Conservation (phyloP, 306 rosid species). For the Dicorynia guianensis region DNA sequence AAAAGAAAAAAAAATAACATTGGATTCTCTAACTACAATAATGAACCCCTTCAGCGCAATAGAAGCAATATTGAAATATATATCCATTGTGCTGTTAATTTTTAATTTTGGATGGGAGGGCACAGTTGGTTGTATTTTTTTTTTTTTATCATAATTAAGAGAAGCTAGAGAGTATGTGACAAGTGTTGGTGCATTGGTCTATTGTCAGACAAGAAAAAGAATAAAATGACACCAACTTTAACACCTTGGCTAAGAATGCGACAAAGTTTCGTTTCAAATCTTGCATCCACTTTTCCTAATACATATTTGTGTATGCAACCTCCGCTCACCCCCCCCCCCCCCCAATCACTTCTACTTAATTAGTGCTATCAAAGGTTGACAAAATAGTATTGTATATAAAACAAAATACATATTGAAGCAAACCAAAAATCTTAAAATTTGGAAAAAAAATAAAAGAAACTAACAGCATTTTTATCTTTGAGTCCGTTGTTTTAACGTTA, state of each 20-base stretch:
- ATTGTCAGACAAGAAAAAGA: conserved; percentile 19
- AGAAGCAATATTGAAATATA: neutral
- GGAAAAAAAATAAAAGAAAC: neutral
- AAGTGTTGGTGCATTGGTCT: conserved; percentile 40
- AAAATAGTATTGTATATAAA: too few species aligned
- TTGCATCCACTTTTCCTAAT: conserved; percentile 27
- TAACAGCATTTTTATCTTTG: too few species aligned
- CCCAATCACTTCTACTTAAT: too few species aligned
- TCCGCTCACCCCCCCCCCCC: neutral
- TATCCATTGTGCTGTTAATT: conserved; percentile 10
- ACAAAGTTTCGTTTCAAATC: conserved; percentile 34
- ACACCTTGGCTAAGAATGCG: conserved; percentile 30
- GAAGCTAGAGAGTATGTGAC: conserved; percentile 26
- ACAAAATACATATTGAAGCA: too few species aligned
- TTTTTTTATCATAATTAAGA: conserved; percentile 40
- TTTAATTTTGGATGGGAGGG: conserved; percentile 9
- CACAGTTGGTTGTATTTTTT: conserved; percentile 39
- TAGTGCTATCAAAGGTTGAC: too few species aligned
- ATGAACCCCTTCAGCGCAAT: neutral
- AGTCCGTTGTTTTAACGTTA: too few species aligned
- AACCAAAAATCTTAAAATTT: neutral
- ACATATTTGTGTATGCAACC: neutral
- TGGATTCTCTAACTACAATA: conserved; percentile 33
- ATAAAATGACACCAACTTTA: conserved; percentile 34
- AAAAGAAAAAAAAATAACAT: neutral